These are phyloP conservation scores for Saturnispora hagleri DNA, from an alignment of 805 yeast species.

Conservation along the genomic window DNA sequence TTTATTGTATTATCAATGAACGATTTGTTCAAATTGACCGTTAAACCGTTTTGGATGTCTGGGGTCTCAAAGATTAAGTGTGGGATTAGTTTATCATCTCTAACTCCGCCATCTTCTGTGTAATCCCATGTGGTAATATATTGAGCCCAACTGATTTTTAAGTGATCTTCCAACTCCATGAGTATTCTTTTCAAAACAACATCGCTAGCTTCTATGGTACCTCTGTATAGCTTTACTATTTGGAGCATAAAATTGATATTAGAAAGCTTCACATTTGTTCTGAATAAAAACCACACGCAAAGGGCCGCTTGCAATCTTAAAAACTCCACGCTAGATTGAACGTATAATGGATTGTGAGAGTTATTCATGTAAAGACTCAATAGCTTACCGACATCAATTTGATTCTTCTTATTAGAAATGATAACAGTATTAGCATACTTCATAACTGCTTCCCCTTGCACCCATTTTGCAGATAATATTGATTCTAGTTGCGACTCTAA, in stretches of 20 bases:
- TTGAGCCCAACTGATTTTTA: constrained; percentile 52
- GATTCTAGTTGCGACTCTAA: constrained; percentile 61
- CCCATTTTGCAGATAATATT: constrained; percentile 41
- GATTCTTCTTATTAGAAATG: constrained; percentile 28
- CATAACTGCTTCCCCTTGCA: constrained; percentile 32
- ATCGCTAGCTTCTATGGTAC: constrained; percentile 55
- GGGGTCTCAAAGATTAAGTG: constrained; percentile 37
- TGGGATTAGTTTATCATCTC: constrained; percentile 38
- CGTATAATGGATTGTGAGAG: constrained; percentile 30
- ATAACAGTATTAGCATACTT: constrained; percentile 36
- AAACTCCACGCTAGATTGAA: constrained; percentile 13
- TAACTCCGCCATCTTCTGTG: constrained; percentile 27
- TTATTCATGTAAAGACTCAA: constrained; percentile 59
- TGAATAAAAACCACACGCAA: constrained; percentile 41
- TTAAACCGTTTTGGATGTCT: constrained; percentile 30
- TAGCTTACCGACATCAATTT: constrained; percentile 39
- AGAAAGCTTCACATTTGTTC: constrained; percentile 37
- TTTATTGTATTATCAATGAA: constrained; percentile 41
- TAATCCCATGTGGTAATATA: constrained; percentile 57
- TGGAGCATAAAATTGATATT: constrained; percentile 38
- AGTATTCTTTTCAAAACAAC: constrained; percentile 48
- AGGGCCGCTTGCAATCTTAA: constrained; percentile 37
- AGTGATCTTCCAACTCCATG: constrained; percentile 44
- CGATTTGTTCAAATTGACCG: constrained; percentile 41
- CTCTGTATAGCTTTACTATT: constrained; percentile 49